Evolutionary conservation across 768 basidiomycete species (phyloP), one percentile per base, ranked within the genome.

Genomic region (Suillus occidentalis): DNA sequence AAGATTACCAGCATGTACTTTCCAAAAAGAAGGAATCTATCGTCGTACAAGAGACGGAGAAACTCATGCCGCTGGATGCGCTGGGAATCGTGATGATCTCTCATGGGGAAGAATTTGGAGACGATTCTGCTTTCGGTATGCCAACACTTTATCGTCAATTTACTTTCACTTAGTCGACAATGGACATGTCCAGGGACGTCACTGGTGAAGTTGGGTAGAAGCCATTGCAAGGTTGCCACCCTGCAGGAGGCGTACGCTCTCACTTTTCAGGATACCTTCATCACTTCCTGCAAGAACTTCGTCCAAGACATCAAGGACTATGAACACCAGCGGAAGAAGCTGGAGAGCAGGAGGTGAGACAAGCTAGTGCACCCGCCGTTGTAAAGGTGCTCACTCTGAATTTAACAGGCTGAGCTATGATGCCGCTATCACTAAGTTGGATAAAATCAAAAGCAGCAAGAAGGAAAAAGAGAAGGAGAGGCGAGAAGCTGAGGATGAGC

Each of bases 11-110:
- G 62, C 82, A 84, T 68, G 80, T 81, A 18, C 74, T 95, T n/a
- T 83, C 87, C 14, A 94, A 94, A 82, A 91, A 88, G 78, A 90
- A 89, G 72, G 81, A 87, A 25, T 86, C 82, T n/a, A 84, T 84
- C 31, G 85, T 83, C 1, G 76, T 87, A 3, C 86, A 86, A 18
- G 86, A 87, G 63, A 65, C 73, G 6, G 90, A 90, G 66, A 94
- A 95, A 73, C 81, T 92, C 42, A 76, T 93, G 13, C 85, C 90
- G 0, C 80, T 93, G 36, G 94, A 95, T 68, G 85, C 87, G 36
- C 80, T 97, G 12, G 94, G 94, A 1, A 82, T 93, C 62, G 90
- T 93, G 55, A 94, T 95, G 94, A 89, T 94, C 63, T 81, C 84
- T 31, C 91, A 94, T 71, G 94, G 94, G 16, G 91, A 92, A 68